These are phyloP conservation scores for Lachnellula arida DNA, from an alignment of 2,329 filamentous ascomycete genomes.

Conservation along the genomic window DNA sequence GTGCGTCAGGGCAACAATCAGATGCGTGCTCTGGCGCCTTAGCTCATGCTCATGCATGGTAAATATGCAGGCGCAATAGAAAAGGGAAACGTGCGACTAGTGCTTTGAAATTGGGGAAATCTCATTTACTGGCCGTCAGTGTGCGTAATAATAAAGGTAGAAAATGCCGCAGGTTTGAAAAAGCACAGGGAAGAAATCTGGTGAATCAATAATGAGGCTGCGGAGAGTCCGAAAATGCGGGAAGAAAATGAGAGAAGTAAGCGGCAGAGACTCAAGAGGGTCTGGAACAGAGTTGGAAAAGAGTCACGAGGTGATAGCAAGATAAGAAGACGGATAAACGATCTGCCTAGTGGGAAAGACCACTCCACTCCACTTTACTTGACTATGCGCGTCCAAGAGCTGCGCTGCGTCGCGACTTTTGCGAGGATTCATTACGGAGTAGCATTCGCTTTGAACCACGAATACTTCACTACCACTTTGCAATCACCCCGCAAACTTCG, in stretches of 20 bases:
- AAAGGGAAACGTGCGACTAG: slow-evolving; percentile 20
- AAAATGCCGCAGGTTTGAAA: background rate
- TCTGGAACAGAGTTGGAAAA: background rate
- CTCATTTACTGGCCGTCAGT: background rate
- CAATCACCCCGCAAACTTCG: no score
- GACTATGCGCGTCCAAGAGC: background rate
- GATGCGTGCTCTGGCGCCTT: slow-evolving; percentile 12
- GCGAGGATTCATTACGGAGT: background rate
- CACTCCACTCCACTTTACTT: background rate
- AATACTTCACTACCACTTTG: no score
- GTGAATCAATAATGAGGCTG: background rate
- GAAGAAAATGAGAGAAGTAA: background rate
- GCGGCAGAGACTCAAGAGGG: no score
- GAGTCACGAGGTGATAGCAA: background rate
- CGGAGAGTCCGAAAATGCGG: background rate
- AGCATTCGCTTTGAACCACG: background rate
- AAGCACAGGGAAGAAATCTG: background rate
- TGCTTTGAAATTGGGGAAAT: background rate
- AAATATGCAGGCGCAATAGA: slow-evolving; percentile 14
- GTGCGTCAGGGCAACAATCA: slow-evolving; percentile 16
- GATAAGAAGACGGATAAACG: background rate
- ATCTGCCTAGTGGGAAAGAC: background rate
- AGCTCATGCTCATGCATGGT: slow-evolving; percentile 8
- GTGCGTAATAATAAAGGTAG: background rate
- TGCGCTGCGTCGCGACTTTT: background rate